Percentiles rank a stretch among this genome's conserved stretches.
phyloP scores from a whole-genome alignment of 192 early-diverging fungal genomes.

The Backusella morwellensis region DNA sequence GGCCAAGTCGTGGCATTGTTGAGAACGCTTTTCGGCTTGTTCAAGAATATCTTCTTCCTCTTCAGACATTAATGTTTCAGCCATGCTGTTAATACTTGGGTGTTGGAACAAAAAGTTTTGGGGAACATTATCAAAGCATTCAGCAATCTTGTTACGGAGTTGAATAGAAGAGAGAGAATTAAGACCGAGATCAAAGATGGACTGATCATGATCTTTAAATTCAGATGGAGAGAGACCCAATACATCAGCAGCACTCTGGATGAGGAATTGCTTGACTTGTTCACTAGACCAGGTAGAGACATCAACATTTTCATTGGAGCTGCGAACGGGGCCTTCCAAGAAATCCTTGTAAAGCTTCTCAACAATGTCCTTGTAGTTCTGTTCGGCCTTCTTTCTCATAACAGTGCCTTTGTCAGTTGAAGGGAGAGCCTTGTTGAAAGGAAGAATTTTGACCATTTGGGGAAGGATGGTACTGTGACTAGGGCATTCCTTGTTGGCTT shows the following conservation, averaged over 20 bases:
- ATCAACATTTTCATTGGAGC: background rate
- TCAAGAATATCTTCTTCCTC: background rate
- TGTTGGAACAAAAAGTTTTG: conserved; percentile 31
- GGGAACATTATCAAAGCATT: conserved; percentile 12
- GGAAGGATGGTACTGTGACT: conserved; percentile 17
- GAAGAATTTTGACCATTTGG: conserved; percentile 32
- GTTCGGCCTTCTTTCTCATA: conserved; percentile 40
- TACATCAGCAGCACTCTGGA: conserved; percentile 15
- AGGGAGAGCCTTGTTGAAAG: conserved; percentile 16
- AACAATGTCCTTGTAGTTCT: conserved; percentile 48
- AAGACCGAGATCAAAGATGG: conserved; percentile 33
- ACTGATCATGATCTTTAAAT: conserved; percentile 6
- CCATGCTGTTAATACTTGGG: conserved; percentile 16
- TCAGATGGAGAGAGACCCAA: conserved; percentile 1
- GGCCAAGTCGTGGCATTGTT: conserved; percentile 1
- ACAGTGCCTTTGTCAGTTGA: conserved; percentile 31
- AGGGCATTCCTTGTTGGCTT: conserved; percentile 25
- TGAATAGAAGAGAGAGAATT: conserved; percentile 25
- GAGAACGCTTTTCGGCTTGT: background rate
- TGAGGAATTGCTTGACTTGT: background rate
- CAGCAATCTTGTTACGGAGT: conserved; percentile 22
- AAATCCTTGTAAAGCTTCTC: conserved; percentile 53
- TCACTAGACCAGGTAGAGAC: background rate
- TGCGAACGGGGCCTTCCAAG: background rate
- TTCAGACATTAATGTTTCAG: background rate